phyloP scores from a whole-genome alignment of 2,329 filamentous ascomycete species.

The Cyphellophora attinorum region DNA sequence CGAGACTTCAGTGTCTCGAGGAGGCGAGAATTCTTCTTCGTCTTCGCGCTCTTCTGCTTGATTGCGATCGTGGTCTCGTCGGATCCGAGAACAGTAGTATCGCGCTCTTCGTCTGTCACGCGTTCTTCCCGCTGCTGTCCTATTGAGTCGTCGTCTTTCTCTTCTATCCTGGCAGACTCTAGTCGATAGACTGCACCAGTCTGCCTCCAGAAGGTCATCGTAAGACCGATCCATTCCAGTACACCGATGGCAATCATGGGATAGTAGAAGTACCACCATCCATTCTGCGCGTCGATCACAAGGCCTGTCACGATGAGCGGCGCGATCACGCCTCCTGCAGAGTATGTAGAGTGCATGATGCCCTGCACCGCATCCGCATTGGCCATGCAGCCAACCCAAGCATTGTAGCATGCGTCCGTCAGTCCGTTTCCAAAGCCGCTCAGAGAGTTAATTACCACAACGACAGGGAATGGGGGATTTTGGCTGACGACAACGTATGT shows the following conservation, averaged over 20 bases:
- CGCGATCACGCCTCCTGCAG: conserved; percentile 56
- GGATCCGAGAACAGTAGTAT: conserved; percentile 4
- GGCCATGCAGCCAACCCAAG: conserved; percentile 61
- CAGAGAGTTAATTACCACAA: conserved; percentile 30
- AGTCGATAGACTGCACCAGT: conserved; percentile 50
- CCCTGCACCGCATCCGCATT: conserved; percentile 66
- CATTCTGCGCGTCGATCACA: conserved; percentile 50
- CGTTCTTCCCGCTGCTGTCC: conserved; percentile 6
- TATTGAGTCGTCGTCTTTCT: too few species aligned
- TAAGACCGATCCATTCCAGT: conserved; percentile 45
- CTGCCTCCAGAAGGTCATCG: conserved; percentile 54
- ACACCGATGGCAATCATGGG: conserved; percentile 53
- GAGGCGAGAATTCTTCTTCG: conserved; percentile 29
- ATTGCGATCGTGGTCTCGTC: neutral
- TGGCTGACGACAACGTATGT: conserved; percentile 27
- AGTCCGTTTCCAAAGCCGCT: conserved; percentile 33
- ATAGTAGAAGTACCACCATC: conserved; percentile 66
- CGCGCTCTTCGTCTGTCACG: conserved; percentile 5
- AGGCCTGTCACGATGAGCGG: conserved; percentile 63
- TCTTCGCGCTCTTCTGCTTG: conserved; percentile 6
- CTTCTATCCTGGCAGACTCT: conserved; percentile 18
- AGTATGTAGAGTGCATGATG: conserved; percentile 63
- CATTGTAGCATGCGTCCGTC: conserved; percentile 48
- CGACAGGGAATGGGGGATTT: conserved; percentile 32
- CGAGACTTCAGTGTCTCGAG: conserved; percentile 19